Percentiles rank a stretch among this genome's conserved stretches.
Evolutionary conservation across 2,329 filamentous ascomycete species (phyloP).

Genomic region (Penicillium capsulatum): DNA sequence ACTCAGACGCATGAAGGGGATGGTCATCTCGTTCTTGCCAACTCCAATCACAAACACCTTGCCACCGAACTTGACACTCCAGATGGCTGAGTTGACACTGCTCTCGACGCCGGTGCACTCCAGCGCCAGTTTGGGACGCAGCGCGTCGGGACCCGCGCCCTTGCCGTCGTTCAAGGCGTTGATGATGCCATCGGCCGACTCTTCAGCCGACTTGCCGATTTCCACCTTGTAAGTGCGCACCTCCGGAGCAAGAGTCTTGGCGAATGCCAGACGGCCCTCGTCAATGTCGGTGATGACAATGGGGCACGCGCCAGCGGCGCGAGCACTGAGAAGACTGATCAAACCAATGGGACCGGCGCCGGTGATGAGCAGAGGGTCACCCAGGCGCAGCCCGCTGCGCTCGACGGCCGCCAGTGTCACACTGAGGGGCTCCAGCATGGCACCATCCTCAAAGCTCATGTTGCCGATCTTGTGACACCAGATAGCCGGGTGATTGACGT

Average conservation of each 20-base stretch:
- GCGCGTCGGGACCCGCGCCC: constrained; percentile 45
- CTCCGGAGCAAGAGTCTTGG: constrained; percentile 73
- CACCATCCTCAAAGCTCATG: constrained; percentile 88
- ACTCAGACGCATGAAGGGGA: constrained; percentile 90
- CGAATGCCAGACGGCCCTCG: constrained; percentile 76
- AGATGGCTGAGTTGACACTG: constrained; percentile 79
- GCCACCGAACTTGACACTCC: constrained; percentile 88
- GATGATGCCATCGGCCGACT: constrained; percentile 66
- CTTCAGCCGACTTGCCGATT: constrained; percentile 54
- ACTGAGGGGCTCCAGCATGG: constrained; percentile 82
- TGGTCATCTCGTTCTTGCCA: constrained; percentile 89
- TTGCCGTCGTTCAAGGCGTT: constrained; percentile 57
- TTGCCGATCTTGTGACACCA: constrained; percentile 96
- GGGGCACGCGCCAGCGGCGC: constrained; percentile 82
- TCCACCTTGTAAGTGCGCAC: constrained; percentile 65
- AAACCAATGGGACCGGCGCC: constrained; percentile 93
- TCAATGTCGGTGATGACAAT: constrained; percentile 95
- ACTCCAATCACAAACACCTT: constrained; percentile 97
- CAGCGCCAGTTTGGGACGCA: constrained; percentile 76
- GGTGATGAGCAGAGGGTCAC: constrained; percentile 83
- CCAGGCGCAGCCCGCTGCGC: constrained; percentile 72
- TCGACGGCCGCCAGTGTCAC: constrained; percentile 87
- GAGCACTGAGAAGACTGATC: constrained; percentile 77
- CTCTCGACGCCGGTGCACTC: constrained; percentile 95
- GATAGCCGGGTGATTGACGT: constrained; percentile 87